Percentiles rank a stretch among this genome's conserved stretches.
Conservation (phyloP, 2,329 filamentous ascomycete genomes). For the Ramichloridium luteum region DNA sequence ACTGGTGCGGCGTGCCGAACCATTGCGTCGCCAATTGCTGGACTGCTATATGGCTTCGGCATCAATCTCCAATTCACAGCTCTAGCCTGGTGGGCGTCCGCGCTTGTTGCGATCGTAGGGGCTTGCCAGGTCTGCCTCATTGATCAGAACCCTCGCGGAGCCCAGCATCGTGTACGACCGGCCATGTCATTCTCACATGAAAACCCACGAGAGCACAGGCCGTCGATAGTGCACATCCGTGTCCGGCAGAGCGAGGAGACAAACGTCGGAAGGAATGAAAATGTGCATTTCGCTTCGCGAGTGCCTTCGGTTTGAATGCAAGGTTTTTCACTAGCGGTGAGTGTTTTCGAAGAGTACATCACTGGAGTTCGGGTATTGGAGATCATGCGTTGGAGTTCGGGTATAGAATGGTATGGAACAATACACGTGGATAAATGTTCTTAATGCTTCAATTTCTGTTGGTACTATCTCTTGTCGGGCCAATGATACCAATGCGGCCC, state of each 20-base stretch:
- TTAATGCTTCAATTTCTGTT: too few species aligned
- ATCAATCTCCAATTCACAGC: conserved; percentile 45
- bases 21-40: conserved; percentile 55
- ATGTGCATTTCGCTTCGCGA: conserved; percentile 12
- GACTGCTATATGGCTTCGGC: conserved; percentile 53
- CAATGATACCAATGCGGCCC: too few species aligned
- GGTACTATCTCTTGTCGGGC: too few species aligned
- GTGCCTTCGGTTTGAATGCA: background rate
- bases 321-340: too few species aligned
- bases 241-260: conserved; percentile 12
- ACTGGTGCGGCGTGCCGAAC: conserved; percentile 61
- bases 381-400: too few species aligned
- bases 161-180: conserved; percentile 18
- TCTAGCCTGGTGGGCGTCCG: conserved; percentile 51
- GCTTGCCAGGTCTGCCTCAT: conserved; percentile 46
- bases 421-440: too few species aligned
- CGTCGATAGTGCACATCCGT: conserved; percentile 17
- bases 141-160: conserved; percentile 35
- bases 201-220: conserved; percentile 7
- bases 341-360: too few species aligned
- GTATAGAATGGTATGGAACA: too few species aligned
- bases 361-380: too few species aligned
- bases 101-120: conserved; percentile 43
- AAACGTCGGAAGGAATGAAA: conserved; percentile 14
- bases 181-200: conserved; percentile 18